Conservation (phyloP, 352 stramenopile genomes). For the Albugo laibachii region DNA sequence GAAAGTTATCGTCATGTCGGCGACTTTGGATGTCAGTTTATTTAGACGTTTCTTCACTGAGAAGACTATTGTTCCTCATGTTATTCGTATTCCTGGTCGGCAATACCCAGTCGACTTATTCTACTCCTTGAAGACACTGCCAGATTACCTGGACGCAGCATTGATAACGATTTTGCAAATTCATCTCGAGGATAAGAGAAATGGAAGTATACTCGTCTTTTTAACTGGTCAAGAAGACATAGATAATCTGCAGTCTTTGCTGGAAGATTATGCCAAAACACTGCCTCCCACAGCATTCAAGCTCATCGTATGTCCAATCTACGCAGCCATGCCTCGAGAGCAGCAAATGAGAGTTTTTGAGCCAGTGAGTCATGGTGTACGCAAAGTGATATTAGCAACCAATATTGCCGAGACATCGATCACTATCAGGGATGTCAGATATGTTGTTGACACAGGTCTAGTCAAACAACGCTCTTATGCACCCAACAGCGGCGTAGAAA, state of each 20-base stretch:
- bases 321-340: slow-evolving; percentile 86
- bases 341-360: slow-evolving; percentile 91
- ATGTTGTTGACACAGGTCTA: slow-evolving; percentile 71
- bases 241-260: slow-evolving; percentile 68
- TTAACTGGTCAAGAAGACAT: slow-evolving; percentile 94
- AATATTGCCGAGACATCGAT: slow-evolving; percentile 97
- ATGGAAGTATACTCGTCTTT: slow-evolving; percentile 88
- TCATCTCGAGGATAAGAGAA: slow-evolving; percentile 52
- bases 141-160: slow-evolving; percentile 80
- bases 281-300: slow-evolving; percentile 48
- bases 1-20: slow-evolving; percentile 97
- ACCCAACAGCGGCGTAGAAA: slow-evolving; percentile 76
- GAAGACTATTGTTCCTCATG: slow-evolving; percentile 22
- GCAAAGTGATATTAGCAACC: slow-evolving; percentile 89
- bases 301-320: slow-evolving; percentile 88
- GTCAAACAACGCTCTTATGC: slow-evolving; percentile 79
- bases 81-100: slow-evolving; percentile 76
- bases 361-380: slow-evolving; percentile 36
- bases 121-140: slow-evolving; percentile 72
- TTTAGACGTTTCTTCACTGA: slow-evolving; percentile 91
- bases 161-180: slow-evolving; percentile 82
- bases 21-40: slow-evolving; percentile 87
- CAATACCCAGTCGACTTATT: slow-evolving; percentile 82
- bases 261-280: slow-evolving; percentile 65
- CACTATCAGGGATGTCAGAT: slow-evolving; percentile 94